These are phyloP conservation scores for Paramecium primaurelia DNA, from an alignment of 73 alveolate genomes.

Conservation along the genomic window DNA sequence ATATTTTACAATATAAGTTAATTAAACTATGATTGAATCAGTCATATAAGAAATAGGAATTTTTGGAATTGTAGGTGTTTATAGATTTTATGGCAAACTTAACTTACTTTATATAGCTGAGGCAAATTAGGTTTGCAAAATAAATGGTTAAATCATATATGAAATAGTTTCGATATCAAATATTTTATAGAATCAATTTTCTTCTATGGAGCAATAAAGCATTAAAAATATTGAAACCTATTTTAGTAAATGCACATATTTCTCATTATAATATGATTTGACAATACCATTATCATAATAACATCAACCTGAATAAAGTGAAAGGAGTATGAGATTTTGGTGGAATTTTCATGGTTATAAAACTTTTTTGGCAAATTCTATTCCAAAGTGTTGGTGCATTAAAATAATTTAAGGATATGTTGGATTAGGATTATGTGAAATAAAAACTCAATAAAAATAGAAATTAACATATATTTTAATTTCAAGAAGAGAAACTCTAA, in stretches of 20 bases:
- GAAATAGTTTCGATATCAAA: neutral
- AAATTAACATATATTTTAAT: slow-evolving; percentile 66
- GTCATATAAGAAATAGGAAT: neutral
- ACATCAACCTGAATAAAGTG: neutral
- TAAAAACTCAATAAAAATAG: neutral
- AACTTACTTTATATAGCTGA: neutral
- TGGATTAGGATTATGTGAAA: neutral
- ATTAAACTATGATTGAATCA: neutral
- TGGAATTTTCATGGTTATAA: slow-evolving; percentile 66
- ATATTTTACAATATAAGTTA: neutral
- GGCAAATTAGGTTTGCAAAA: neutral
- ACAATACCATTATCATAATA: slow-evolving; percentile 9
- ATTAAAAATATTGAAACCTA: neutral
- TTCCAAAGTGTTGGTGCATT: slow-evolving; percentile 60
- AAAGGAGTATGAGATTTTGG: slow-evolving; percentile 50
- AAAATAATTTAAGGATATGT: slow-evolving; percentile 66
- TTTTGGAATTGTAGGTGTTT: slow-evolving; percentile 6
- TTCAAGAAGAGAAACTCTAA: slow-evolving; percentile 82
- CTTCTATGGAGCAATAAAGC: neutral
- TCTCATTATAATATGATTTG: neutral
- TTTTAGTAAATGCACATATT: slow-evolving; percentile 42
- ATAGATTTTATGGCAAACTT: neutral
- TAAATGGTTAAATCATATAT: neutral
- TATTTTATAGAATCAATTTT: neutral
- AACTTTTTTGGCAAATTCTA: slow-evolving; percentile 8